Base-by-base conservation (phyloP, 148 eudicot species). In the Rhododendron griersonianum region DNA sequence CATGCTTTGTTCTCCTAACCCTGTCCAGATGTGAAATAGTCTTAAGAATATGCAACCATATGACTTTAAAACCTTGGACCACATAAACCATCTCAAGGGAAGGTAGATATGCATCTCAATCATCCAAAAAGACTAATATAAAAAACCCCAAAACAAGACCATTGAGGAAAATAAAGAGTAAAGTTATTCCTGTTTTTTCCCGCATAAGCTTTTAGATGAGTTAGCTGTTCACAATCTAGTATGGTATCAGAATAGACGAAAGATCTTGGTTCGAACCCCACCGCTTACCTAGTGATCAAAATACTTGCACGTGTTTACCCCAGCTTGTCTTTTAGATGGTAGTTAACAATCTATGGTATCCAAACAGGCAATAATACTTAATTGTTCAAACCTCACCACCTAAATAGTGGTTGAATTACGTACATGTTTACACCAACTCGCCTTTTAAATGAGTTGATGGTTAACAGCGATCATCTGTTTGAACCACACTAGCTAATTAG, bases 1-100 rank as follows among this genome's bases (percentile, higher is more conserved):
- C 98, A 81, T 90, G 91, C 86, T 87, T 92, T 19, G 84, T 87
- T 84, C 39, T 92, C 89, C 93, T 95, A 50, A 96, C 93, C 92
- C 98, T 94, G 98, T 50, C 80, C 33, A 63, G 8, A 8, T 25
- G 30, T 25, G 74, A 67, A 37, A 71, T 28, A 45, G n/a, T 81
- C 74, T 41, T 41, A 74, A 33, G 35, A 82, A 74, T 65, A 35
- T 9, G 9, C 39, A 10, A 4, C 25, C 11, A 65, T 11, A 28
- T 47, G 30, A 50, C 28, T 25, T 75, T 47, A 45, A 75, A 41
- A 6, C 45, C 45, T 41, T 41, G 61, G 61, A 18, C 18, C 18
- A 57, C 61, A 57, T 57, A 57, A 57, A 48, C 61, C 61, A 57
- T 16, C 19, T 63, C 30, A 23, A 63, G n/a, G 71, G 13, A 63